A percentile compares a stretch with the other conserved stretches of the same genome.
These are phyloP conservation scores for Elongisporangium prolatum DNA, from an alignment of 352 stramenopile species.

Conservation along the genomic window DNA sequence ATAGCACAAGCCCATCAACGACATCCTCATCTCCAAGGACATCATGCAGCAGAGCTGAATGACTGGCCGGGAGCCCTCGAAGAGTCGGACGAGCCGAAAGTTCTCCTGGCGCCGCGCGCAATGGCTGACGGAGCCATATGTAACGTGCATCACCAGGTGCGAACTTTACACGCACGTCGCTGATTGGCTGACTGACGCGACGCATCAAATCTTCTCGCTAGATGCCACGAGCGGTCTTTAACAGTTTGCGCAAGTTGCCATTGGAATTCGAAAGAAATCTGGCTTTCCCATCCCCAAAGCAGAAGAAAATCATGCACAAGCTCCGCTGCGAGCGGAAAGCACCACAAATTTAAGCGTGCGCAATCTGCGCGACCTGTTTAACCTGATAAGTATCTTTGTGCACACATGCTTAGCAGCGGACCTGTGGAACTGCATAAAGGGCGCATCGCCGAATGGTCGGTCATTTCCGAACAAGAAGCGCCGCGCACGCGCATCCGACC, in stretches of 20 bases:
- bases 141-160: neutral
- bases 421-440: neutral
- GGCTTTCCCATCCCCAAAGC: neutral
- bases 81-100: conserved; percentile 14
- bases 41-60: conserved; percentile 2
- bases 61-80: conserved; percentile 1
- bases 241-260: neutral
- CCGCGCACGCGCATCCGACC: conserved; percentile 15
- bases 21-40: neutral
- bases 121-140: neutral
- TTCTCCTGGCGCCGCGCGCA: conserved; percentile 20
- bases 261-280: neutral
- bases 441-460: conserved; percentile 2
- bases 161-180: neutral
- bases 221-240: neutral
- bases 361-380: conserved; percentile 1
- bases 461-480: conserved; percentile 49
- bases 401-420: neutral
- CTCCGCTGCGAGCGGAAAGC: neutral
- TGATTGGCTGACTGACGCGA: neutral
- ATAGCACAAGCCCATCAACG: neutral
- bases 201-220: neutral
- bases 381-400: conserved; percentile 9
- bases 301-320: neutral
- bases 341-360: neutral